Percentiles rank a stretch among this genome's conserved stretches.
Evolutionary conservation across 2,329 filamentous ascomycete species (phyloP).

Genomic region (Trichoderma sp.): DNA sequence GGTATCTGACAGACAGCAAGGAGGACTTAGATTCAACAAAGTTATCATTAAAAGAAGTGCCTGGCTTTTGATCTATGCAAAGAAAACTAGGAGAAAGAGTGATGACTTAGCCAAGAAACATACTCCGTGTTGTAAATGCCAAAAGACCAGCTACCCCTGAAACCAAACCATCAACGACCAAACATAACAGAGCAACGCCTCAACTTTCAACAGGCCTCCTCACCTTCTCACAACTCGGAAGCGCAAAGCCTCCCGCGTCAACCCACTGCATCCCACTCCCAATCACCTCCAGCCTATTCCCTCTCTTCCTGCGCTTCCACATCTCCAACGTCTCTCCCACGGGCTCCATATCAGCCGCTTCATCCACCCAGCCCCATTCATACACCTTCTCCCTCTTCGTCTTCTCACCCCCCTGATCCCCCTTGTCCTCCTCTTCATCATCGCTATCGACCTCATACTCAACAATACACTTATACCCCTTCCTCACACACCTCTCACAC

Average conservation of each 20-base stretch:
- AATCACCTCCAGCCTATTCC: constrained; percentile 11
- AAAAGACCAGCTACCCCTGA: neutral
- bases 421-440: neutral
- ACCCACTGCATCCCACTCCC: constrained; percentile 14
- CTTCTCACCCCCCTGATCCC: neutral
- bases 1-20: neutral
- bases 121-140: neutral
- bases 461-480: constrained; percentile 36
- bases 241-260: constrained; percentile 23
- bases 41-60: neutral
- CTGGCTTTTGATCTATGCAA: neutral
- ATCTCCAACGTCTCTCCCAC: constrained; percentile 14
- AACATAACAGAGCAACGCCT: neutral
- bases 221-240: neutral
- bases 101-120: neutral
- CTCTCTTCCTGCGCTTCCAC: constrained; percentile 14
- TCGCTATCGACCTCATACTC: neutral
- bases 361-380: constrained; percentile 13
- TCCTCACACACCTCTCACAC: constrained; percentile 35
- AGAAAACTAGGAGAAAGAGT: neutral
- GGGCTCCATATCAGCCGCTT: neutral
- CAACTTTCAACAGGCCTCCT: neutral
- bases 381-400: neutral
- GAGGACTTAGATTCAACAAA: neutral
- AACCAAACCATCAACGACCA: neutral